Base-by-base conservation (phyloP, 208 protist species). In the Leishmania mexicana region DNA sequence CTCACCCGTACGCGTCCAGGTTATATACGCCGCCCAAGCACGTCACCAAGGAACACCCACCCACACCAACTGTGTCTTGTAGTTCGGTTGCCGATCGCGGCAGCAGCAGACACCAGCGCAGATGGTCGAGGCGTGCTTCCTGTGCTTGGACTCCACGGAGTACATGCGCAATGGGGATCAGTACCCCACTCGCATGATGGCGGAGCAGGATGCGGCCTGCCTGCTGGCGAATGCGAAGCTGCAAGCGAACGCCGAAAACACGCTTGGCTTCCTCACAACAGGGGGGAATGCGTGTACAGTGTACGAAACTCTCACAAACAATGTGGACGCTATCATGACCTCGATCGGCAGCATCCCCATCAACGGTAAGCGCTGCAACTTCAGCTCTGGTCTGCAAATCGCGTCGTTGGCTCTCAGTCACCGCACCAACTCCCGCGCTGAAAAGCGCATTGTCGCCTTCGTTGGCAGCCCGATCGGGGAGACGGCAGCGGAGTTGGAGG, bases 161-260 rank as follows among this genome's bases (percentile, higher is more conserved):
- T 99, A 94, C 89, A 99, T 99, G 98, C 93, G 99, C 65, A 99
- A 99, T 93, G 98, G 99, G 31, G 99, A 99, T 87, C 99, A 99
- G 84, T 89, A 94, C 70, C 99, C 99, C 38, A 99, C 95, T 17
- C 94, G 99, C 49, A 88, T 99, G 83, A 90, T 98, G 71, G 98
- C 98, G 21, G 97, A 99, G 85, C 88, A 95, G 68, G 99, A 99
- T 85, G 98, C 99, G 24, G 96, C 99, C 35, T 99, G 99, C 86
- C 80, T 99, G 13, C 85, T 99, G 53, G 94, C 92, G 64, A 96
- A 94, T 79, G 91, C 95, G 15, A 99, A 99, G 87, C 98, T 97
- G 15, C 90, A 99, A 78, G 81, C 89, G 31, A 99, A 99, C 85
- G 96, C 98, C 17, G 99, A 99, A 83, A 99, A 97, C 84, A 99